Evolutionary conservation across 352 stramenopile genomes (phyloP).

Genomic region (Phytophthora chlamydospora): DNA sequence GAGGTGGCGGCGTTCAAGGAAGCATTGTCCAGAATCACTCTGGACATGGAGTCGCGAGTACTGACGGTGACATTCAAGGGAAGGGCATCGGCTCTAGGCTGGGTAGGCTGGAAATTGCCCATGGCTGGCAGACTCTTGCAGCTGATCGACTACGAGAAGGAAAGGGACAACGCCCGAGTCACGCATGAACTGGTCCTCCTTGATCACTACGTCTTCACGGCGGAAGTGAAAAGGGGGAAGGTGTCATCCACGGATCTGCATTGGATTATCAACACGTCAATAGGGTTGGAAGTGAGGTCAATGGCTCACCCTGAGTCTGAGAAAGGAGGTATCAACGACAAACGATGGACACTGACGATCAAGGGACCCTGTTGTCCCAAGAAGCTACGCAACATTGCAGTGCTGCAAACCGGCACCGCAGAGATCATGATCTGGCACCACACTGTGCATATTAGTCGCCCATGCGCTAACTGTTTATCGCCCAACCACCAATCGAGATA

Average conservation of each 20-base stretch:
- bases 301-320: too few relatives aligned
- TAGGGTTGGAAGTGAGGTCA: background rate
- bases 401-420: too few relatives aligned
- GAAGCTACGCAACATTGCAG: too few relatives aligned
- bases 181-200: background rate
- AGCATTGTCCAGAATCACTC: background rate
- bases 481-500: too few relatives aligned
- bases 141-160: background rate
- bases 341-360: too few relatives aligned
- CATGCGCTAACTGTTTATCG: too few relatives aligned
- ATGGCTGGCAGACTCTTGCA: background rate
- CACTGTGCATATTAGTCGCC: too few relatives aligned
- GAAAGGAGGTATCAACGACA: too few relatives aligned
- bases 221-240: too few relatives aligned
- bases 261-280: background rate
- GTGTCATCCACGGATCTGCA: constrained; percentile 1
- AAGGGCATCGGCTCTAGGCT: background rate
- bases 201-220: background rate
- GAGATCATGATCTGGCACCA: too few relatives aligned
- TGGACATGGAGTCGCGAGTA: background rate
- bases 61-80: background rate
- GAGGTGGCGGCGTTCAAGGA: background rate
- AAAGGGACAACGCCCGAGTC: background rate
- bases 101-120: background rate
- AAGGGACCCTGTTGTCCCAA: too few relatives aligned